Conservation (phyloP, 2,329 filamentous ascomycete species). For the Tolypocladium paradoxum region DNA sequence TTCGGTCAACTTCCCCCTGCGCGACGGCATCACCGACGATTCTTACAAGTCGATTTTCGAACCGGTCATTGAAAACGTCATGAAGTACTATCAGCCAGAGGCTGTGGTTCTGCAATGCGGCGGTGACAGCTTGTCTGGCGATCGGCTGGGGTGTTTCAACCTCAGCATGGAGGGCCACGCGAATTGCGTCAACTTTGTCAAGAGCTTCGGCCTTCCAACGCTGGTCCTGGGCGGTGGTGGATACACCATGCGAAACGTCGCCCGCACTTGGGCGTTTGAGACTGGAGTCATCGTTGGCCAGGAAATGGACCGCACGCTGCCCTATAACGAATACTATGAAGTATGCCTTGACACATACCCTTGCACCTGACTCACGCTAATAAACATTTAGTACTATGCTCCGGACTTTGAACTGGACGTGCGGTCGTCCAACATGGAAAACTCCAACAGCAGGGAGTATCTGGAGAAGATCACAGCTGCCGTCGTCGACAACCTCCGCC, state of each 20-base stretch:
- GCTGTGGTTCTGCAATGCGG: slow-evolving; percentile 95
- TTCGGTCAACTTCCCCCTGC: slow-evolving; percentile 80
- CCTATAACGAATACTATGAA: slow-evolving; percentile 93
- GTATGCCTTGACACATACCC: slow-evolving; percentile 22
- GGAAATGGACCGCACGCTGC: slow-evolving; percentile 70
- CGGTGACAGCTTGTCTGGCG: slow-evolving; percentile 86
- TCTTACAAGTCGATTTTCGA: slow-evolving; percentile 89
- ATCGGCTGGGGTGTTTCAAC: slow-evolving; percentile 93
- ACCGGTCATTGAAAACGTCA: slow-evolving; percentile 75
- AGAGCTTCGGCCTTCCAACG: slow-evolving; percentile 72
- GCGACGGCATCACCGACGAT: slow-evolving; percentile 82
- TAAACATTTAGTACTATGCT: slow-evolving; percentile 64
- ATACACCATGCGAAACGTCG: slow-evolving; percentile 95
- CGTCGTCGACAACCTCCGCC: slow-evolving; percentile 76
- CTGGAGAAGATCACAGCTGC: slow-evolving; percentile 72
- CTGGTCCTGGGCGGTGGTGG: slow-evolving; percentile 92
- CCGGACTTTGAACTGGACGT: slow-evolving; percentile 88
- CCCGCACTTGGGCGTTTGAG: slow-evolving; percentile 93
- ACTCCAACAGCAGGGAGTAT: slow-evolving; percentile 76
- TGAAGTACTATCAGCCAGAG: slow-evolving; percentile 78
- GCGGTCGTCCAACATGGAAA: slow-evolving; percentile 78
- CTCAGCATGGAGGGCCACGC: slow-evolving; percentile 94
- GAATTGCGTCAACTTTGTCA: slow-evolving; percentile 86
- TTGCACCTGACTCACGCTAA: background rate
- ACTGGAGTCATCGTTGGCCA: slow-evolving; percentile 82